Conservation (phyloP, 2,329 filamentous ascomycete genomes). For the Drechslerella dactyloides region DNA sequence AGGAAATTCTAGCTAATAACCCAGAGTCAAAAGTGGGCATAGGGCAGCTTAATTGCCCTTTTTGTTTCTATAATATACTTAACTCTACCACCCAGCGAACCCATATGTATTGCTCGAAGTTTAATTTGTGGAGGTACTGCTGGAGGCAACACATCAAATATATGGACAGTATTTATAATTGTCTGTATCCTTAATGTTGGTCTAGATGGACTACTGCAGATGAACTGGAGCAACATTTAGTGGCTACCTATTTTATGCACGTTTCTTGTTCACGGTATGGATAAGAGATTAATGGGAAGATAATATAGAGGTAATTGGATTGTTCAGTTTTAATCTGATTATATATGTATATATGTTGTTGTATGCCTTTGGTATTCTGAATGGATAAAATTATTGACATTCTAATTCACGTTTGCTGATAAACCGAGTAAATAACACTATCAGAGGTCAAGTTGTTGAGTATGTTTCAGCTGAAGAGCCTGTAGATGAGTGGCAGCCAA, state of each 20-base stretch:
- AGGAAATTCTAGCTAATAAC: constrained; percentile 9
- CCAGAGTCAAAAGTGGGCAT: too few species aligned
- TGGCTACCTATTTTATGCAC: background rate
- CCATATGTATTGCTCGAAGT: constrained; percentile 9
- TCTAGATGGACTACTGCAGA: background rate
- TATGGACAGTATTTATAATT: background rate
- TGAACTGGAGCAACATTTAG: background rate
- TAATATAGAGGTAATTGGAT: too few species aligned
- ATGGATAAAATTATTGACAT: too few species aligned
- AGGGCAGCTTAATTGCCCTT: constrained; percentile 8
- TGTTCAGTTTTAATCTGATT: too few species aligned
- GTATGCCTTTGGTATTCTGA: too few species aligned
- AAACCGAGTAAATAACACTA: too few species aligned
- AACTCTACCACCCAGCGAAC: constrained; percentile 1
- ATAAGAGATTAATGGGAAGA: too few species aligned
- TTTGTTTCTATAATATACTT: constrained; percentile 11
- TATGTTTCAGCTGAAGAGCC: too few species aligned
- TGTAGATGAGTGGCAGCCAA: too few species aligned
- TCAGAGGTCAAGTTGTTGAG: too few species aligned
- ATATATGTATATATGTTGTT: too few species aligned
- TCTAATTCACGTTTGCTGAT: too few species aligned
- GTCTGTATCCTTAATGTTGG: constrained; percentile 9
- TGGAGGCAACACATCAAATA: constrained; percentile 8
- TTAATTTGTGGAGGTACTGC: constrained; percentile 13
- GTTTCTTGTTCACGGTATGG: background rate